Evolutionary conservation across 2,329 filamentous ascomycete genomes (phyloP).

Genomic region (Botrytis squamosa): DNA sequence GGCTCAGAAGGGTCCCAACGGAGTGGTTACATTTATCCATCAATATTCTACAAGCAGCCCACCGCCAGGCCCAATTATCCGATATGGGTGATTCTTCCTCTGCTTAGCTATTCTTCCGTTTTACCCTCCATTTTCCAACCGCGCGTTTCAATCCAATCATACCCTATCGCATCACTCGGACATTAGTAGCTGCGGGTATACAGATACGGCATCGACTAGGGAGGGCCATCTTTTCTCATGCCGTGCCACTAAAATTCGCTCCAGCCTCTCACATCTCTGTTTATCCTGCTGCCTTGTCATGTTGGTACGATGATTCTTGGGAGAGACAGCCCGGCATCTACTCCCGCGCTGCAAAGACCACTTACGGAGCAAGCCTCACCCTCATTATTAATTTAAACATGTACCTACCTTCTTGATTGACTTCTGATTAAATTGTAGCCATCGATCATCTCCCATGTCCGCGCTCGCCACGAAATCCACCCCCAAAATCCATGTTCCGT

Average conservation of each 20-base stretch:
- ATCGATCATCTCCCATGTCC: not conserved
- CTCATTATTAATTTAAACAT: not conserved
- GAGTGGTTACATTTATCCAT: slow-evolving; percentile 18
- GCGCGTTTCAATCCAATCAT: slow-evolving; percentile 16
- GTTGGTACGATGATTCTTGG: slow-evolving; percentile 1
- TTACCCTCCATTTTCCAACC: slow-evolving; percentile 10
- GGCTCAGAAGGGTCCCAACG: slow-evolving; percentile 10
- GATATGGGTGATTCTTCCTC: not conserved
- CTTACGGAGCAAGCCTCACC: not conserved
- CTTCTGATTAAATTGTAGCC: not conserved
- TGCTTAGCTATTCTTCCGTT: slow-evolving; percentile 4
- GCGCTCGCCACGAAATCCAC: not conserved
- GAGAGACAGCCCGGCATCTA: not conserved
- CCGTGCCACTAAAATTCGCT: slow-evolving; percentile 5
- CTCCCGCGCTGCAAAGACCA: not conserved
- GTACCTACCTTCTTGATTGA: not conserved
- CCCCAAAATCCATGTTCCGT: not conserved
- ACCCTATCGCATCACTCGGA: slow-evolving; percentile 16
- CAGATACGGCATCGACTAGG: slow-evolving; percentile 1
- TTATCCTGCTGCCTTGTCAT: slow-evolving; percentile 23
- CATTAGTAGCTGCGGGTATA: slow-evolving; percentile 4
- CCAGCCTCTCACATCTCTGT: slow-evolving; percentile 18
- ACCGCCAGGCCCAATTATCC: not conserved
- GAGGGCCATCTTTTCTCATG: not conserved
- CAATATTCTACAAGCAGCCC: not conserved